A percentile compares a stretch with the other conserved stretches of the same genome.
Evolutionary conservation across 352 stramenopile genomes (phyloP).

Genomic region (Phytophthora melonis): DNA sequence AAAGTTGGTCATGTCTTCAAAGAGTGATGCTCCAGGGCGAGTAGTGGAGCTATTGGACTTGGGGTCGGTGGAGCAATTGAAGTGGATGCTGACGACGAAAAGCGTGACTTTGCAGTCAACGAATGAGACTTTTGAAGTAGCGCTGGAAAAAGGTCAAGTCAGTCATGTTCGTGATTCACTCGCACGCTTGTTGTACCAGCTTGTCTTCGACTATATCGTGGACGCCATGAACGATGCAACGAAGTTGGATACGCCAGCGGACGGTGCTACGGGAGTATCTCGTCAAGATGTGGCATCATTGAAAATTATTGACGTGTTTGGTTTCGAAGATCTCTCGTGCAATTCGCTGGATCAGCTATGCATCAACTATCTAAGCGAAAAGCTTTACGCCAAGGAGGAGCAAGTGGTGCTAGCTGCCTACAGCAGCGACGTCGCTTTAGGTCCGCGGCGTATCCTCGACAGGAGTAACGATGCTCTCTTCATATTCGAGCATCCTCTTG

Average conservation of each 20-base stretch:
- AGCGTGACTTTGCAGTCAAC: constrained; percentile 56
- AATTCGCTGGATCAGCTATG: constrained; percentile 86
- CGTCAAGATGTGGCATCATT: constrained; percentile 30
- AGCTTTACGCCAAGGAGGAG: constrained; percentile 63
- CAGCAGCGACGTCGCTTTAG: neutral
- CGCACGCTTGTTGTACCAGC: constrained; percentile 66
- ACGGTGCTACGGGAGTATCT: constrained; percentile 1
- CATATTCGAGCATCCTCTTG: constrained; percentile 62
- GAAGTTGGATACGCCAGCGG: constrained; percentile 21
- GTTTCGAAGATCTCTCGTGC: constrained; percentile 70
- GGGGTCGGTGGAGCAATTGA: constrained; percentile 33
- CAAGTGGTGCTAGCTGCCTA: constrained; percentile 35
- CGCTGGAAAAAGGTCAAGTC: constrained; percentile 57
- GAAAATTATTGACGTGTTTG: constrained; percentile 79
- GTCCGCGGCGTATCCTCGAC: constrained; percentile 1
- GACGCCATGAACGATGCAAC: constrained; percentile 58
- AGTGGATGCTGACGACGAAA: constrained; percentile 61
- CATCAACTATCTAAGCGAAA: constrained; percentile 88
- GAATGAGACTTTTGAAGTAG: constrained; percentile 62
- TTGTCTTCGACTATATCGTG: constrained; percentile 59
- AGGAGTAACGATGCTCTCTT: constrained; percentile 41
- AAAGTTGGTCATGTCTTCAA: constrained; percentile 44
- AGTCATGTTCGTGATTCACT: constrained; percentile 62
- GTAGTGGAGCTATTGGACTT: constrained; percentile 52
- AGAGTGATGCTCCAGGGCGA: constrained; percentile 23